These are phyloP conservation scores for Macaranga tanarius DNA, from an alignment of 441 rosid genomes.

Conservation along the genomic window DNA sequence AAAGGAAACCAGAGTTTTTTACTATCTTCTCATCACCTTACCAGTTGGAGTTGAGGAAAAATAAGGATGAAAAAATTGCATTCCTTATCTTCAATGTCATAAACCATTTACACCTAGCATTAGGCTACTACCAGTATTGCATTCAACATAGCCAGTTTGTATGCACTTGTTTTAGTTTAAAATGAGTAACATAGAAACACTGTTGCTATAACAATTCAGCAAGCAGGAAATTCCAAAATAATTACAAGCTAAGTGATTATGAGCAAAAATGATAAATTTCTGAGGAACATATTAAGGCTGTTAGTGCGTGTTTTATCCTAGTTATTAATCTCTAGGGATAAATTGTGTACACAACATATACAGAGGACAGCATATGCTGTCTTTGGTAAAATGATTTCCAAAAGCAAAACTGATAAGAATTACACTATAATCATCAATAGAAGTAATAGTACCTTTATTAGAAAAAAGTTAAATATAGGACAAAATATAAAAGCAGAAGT, in stretches of 20 bases:
- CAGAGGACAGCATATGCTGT: constrained; percentile 1
- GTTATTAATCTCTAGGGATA: neutral
- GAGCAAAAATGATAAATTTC: neutral
- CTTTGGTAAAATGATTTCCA: neutral
- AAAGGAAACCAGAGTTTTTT: neutral
- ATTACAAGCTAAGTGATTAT: neutral
- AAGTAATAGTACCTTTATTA: neutral
- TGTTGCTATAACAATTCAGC: neutral
- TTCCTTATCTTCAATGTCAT: neutral
- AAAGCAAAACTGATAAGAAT: neutral
- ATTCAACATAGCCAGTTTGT: neutral
- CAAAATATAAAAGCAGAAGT: neutral
- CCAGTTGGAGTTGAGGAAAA: neutral
- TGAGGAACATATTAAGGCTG: neutral
- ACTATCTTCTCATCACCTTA: neutral
- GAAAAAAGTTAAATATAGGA: neutral
- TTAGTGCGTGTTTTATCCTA: neutral
- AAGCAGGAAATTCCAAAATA: neutral
- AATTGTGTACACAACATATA: neutral
- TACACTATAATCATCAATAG: neutral
- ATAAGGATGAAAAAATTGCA: neutral
- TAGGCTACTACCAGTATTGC: neutral
- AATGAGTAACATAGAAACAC: neutral
- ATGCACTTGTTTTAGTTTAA: neutral
- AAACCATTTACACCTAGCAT: neutral